Base-by-base conservation (phyloP, 179 eudicot genomes). In the Beta corolliflora region DNA sequence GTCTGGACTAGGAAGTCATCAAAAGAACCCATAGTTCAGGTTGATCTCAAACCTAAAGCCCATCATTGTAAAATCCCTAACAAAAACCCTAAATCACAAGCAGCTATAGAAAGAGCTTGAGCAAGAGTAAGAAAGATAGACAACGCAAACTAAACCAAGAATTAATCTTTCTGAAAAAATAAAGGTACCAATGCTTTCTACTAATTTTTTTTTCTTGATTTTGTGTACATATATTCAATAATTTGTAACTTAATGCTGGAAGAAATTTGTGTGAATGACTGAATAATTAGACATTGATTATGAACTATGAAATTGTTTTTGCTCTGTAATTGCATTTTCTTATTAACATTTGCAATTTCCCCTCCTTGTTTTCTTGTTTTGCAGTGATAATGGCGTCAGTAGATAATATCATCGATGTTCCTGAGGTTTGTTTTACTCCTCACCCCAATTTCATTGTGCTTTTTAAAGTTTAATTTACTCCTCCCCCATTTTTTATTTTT, bases 321-420 rank as follows among this genome's bases (percentile, higher is more conserved):
- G 2, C 18, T 5, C 36, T 41, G 19, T n/a, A 66, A 15, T 66
- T 14, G 19, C 4, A 13, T 29, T 18, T 75, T 18, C 21, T 19
- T 21, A 36, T 44, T 72, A 23, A 19, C 41, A 36, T 50, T 9
- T 69, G 15, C 19, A 46, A 56, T 60, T 61, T 46, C 46, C 1
- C 41, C 52, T 48, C 9, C 7, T 48, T 48, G 3, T 3, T 29
- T 71, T 46, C 15, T 71, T 52, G 29, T 31, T 69, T 29, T 1
- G 74, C 86, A 84, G 83, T 52, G 73, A 77, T 5, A 8, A 80
- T 84, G 86, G 83, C 83, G 75, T 70, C 83, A 0, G 81, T 63
- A 71, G 78, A 80, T 14, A 77, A 5, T 75, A 69, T 44, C 70
- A 46, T 3, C 46, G 78, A 84, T 58, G 58, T 83, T 60, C 74